Conservation (phyloP, 2,329 filamentous ascomycete genomes). For the Exophiala alcalophila region DNA sequence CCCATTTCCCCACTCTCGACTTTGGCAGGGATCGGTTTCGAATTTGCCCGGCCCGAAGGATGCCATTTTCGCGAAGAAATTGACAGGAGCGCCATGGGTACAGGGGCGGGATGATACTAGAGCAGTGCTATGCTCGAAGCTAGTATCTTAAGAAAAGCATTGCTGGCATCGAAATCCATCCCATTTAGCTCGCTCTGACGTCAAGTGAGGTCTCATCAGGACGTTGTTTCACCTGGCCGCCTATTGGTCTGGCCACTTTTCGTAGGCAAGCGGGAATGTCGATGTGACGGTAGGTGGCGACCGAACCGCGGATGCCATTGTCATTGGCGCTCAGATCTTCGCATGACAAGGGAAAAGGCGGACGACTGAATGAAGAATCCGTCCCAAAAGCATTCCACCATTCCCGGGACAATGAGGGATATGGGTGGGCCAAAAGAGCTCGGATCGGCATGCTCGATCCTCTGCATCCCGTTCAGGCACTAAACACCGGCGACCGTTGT, state of each 20-base stretch:
- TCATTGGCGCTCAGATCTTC: slow-evolving; percentile 4
- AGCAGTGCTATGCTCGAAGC: slow-evolving; percentile 12
- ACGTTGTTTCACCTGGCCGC: background rate
- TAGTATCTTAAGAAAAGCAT: slow-evolving; percentile 2
- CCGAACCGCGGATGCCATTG: slow-evolving; percentile 8
- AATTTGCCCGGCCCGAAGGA: too few species aligned
- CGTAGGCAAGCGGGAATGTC: slow-evolving; percentile 6
- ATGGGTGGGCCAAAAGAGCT: slow-evolving; percentile 3
- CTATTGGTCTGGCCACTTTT: background rate
- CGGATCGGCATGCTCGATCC: slow-evolving; percentile 13
- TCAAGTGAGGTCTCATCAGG: slow-evolving; percentile 13
- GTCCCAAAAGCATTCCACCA: background rate
- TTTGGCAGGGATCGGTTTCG: too few species aligned
- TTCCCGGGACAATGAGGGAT: background rate
- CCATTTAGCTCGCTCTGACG: slow-evolving; percentile 6
- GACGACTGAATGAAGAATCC: slow-evolving; percentile 2
- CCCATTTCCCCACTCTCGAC: too few species aligned
- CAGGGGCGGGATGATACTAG: too few species aligned
- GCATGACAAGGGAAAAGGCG: background rate
- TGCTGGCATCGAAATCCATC: background rate
- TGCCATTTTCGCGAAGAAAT: too few species aligned
- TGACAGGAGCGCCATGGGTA: too few species aligned
- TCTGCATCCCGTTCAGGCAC: slow-evolving; percentile 8
- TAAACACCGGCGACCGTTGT: slow-evolving; percentile 11
- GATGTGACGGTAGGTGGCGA: too few species aligned